These are phyloP conservation scores for Komagataella pseudopastoris DNA, from an alignment of 805 yeast species.

Conservation along the genomic window DNA sequence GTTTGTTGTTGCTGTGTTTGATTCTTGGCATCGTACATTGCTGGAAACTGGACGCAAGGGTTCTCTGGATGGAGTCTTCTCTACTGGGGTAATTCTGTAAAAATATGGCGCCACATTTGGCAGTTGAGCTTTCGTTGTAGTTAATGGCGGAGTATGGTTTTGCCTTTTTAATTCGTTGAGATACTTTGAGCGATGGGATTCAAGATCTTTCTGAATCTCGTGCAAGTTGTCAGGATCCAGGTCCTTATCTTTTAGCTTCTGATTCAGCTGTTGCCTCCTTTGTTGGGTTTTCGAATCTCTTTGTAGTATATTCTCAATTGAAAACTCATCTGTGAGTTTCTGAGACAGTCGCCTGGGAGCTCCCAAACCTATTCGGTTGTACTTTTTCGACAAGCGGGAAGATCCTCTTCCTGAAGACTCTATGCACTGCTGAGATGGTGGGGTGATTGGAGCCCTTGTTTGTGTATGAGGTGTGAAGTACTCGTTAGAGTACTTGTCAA, in stretches of 20 bases:
- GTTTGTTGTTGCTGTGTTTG: background rate
- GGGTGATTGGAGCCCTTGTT: background rate
- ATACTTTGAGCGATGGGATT: constrained; percentile 1
- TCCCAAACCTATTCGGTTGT: constrained; percentile 18
- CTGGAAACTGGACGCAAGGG: background rate
- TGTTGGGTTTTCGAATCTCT: constrained; percentile 1
- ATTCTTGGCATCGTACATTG: constrained; percentile 6
- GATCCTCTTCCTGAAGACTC: constrained; percentile 3
- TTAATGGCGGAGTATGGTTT: constrained; percentile 7
- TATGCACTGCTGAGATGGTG: background rate
- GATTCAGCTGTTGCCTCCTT: background rate
- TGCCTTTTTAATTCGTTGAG: constrained; percentile 7
- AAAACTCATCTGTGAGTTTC: constrained; percentile 8
- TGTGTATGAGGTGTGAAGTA: background rate
- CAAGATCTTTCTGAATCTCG: background rate
- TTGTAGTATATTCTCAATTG: constrained; percentile 6
- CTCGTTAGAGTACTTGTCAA: constrained; percentile 1
- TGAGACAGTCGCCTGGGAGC: constrained; percentile 33
- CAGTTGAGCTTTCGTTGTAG: constrained; percentile 7
- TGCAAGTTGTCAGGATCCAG: background rate
- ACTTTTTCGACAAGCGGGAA: constrained; percentile 21
- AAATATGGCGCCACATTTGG: constrained; percentile 2
- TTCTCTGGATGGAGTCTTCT: constrained; percentile 6
- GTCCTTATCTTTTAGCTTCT: constrained; percentile 3
- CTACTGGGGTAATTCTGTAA: constrained; percentile 7